A percentile compares a stretch with the other conserved stretches of the same genome.
Evolutionary conservation across 371 early-diverging fungal species (phyloP).

Genomic region (Lichtheimia ornata): DNA sequence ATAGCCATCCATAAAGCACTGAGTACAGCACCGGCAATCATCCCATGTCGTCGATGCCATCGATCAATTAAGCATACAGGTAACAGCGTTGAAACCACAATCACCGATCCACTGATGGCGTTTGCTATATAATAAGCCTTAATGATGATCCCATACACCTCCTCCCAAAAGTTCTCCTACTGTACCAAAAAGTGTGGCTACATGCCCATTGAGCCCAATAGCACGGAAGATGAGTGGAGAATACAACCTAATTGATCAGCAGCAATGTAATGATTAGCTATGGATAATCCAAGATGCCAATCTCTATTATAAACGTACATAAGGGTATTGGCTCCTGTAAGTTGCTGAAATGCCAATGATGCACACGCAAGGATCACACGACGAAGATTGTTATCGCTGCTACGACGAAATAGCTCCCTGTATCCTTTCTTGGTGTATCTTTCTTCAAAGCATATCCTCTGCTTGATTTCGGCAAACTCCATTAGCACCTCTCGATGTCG

Average conservation of each 20-base stretch:
- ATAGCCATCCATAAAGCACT: slow-evolving; percentile 41
- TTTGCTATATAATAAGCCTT: slow-evolving; percentile 2
- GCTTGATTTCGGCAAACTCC: slow-evolving; percentile 75
- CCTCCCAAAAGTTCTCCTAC: not conserved
- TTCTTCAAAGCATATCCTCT: slow-evolving; percentile 70
- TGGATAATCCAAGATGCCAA: not conserved
- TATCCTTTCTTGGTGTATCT: slow-evolving; percentile 50
- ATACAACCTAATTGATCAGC: slow-evolving; percentile 5
- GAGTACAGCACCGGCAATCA: slow-evolving; percentile 49
- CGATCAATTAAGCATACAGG: slow-evolving; percentile 52
- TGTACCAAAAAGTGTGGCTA: slow-evolving; percentile 7
- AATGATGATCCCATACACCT: not conserved
- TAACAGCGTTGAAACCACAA: slow-evolving; percentile 9
- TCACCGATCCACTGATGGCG: slow-evolving; percentile 8
- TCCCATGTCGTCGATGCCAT: slow-evolving; percentile 64
- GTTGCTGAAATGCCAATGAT: slow-evolving; percentile 75
- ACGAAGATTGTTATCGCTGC: slow-evolving; percentile 48
- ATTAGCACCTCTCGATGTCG: slow-evolving; percentile 33
- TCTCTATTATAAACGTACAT: slow-evolving; percentile 45
- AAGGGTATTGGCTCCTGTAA: slow-evolving; percentile 75
- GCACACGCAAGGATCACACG: slow-evolving; percentile 69
- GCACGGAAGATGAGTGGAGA: slow-evolving; percentile 8
- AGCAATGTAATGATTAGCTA: not conserved
- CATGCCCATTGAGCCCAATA: not conserved
- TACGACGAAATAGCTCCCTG: slow-evolving; percentile 3